Evolutionary conservation across 1,284 basidiomycete species (phyloP).

Genomic region (Vanrija pseudolonga): DNA sequence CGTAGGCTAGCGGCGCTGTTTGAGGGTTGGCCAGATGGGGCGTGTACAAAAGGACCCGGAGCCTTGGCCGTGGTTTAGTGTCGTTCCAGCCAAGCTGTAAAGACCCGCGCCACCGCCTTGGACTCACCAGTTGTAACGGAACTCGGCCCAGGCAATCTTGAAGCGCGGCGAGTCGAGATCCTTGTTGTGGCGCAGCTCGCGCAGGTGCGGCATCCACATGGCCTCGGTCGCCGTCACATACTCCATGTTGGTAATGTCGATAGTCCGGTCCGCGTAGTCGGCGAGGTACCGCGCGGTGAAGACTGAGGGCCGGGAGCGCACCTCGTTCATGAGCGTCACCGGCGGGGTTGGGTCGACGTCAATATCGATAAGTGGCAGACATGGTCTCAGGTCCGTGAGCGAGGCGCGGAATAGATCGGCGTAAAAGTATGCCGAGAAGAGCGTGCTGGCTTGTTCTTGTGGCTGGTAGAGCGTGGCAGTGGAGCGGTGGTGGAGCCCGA

Average conservation of each 20-base stretch:
- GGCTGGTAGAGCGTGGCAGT: constrained; percentile 22
- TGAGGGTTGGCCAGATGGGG: constrained; percentile 11
- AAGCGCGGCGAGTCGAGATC: constrained; percentile 2
- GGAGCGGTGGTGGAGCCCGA: constrained; percentile 20
- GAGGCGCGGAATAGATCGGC: constrained; percentile 24
- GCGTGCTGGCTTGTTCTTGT: constrained; percentile 17
- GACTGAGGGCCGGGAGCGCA: constrained; percentile 10
- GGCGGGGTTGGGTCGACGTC: constrained; percentile 20
- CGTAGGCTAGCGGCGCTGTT: constrained; percentile 10
- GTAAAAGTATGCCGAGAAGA: constrained; percentile 26
- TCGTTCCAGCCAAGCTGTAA: not conserved
- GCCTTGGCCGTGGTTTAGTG: constrained; percentile 7
- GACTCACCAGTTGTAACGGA: constrained; percentile 25
- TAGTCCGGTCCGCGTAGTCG: constrained; percentile 17
- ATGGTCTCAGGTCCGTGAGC: constrained; percentile 18
- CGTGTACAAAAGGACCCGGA: constrained; percentile 22
- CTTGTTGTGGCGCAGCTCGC: constrained; percentile 12
- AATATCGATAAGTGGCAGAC: constrained; percentile 21
- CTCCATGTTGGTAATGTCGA: constrained; percentile 19
- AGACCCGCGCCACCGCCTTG: too few species aligned
- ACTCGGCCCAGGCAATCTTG: constrained; percentile 18
- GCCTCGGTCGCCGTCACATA: constrained; percentile 20
- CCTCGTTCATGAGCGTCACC: constrained; percentile 10
- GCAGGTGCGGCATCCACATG: constrained; percentile 16
- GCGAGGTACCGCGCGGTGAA: constrained; percentile 16